Percentiles rank a stretch among this genome's conserved stretches.
Conservation (phyloP, 208 protist species). For the Leishmania gerbilli region DNA sequence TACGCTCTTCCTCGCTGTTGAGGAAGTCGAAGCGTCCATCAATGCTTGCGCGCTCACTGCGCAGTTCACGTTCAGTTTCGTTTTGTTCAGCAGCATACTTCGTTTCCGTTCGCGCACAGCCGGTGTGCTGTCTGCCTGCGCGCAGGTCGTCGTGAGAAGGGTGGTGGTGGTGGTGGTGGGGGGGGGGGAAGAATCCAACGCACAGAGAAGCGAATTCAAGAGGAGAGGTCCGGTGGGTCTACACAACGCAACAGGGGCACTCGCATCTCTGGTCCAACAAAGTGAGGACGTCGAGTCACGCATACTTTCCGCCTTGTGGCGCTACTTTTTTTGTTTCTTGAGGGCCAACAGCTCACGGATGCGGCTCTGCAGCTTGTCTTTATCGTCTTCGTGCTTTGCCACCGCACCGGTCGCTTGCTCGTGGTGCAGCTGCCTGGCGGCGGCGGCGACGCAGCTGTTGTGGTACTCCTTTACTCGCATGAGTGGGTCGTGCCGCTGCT, state of each 20-base stretch:
- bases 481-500: slow-evolving; percentile 72
- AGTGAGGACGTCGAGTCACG: background rate
- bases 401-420: slow-evolving; percentile 20
- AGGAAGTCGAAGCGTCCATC: background rate
- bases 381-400: slow-evolving; percentile 7
- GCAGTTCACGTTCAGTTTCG: background rate
- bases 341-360: slow-evolving; percentile 42
- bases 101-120: background rate
- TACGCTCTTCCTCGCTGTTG: background rate
- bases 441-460: slow-evolving; percentile 65
- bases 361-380: slow-evolving; percentile 38
- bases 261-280: background rate
- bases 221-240: background rate
- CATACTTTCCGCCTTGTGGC: background rate
- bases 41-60: background rate
- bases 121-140: background rate
- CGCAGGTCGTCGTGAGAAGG: background rate
- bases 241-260: background rate
- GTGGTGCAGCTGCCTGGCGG: slow-evolving; percentile 43
- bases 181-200: background rate
- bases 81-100: background rate
- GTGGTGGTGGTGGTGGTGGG: background rate
- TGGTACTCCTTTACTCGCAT: slow-evolving; percentile 55
- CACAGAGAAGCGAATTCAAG: background rate
- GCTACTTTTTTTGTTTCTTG: slow-evolving; percentile 21